Evolutionary conservation across 129 eudicot species (phyloP), one percentile per base, ranked within the genome.

Genomic region (Logfia minima): DNA sequence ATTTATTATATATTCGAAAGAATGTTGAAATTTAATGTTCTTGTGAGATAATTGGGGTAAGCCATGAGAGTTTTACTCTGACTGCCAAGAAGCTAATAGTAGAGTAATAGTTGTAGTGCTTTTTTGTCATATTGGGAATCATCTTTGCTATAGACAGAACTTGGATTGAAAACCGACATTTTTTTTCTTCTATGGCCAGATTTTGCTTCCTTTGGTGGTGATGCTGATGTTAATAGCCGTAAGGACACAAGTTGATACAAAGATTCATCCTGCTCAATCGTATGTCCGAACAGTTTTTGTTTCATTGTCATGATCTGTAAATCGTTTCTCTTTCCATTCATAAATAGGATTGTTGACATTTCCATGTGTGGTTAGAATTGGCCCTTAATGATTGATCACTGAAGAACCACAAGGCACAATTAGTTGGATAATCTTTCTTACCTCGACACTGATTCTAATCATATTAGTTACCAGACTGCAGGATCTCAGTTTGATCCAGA

Each of bases 161-260:
- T 66, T 1, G 75, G 55, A 41, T 26, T 48, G 62, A 51, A 67
- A 16, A 5, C 6, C 63, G 78, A 70, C 62, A 11, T 16, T 1
- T 43, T 60, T 59, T 63, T 63, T 10, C 52, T 51, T 64, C 32
- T 23, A 26, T 82, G 68, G 23, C 52, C 91, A 94, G 99, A 85
- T 94, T 80, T 79, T 94, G 68, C 97, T 94, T 85, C 99, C 99
- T 0, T 79, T 93, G 29, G 84, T 89, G 78, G 96, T 94, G 70
- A 89, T 94, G 99, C 81, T 94, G 85, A 85, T 94, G 96, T 83
- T 94, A 71, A 91, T 94, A 61, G 99, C 96, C 23, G 86, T 94
- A 82, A 83, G 99, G 79, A 87, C 92, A 48, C 95, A 78, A 89
- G 96, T 86, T 83, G 97, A 94, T 70, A 89, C 96, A 31, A 88